Evolutionary conservation across 1,284 basidiomycete genomes (phyloP), one percentile per base, ranked within the genome.

Genomic region (Waitea zeae): DNA sequence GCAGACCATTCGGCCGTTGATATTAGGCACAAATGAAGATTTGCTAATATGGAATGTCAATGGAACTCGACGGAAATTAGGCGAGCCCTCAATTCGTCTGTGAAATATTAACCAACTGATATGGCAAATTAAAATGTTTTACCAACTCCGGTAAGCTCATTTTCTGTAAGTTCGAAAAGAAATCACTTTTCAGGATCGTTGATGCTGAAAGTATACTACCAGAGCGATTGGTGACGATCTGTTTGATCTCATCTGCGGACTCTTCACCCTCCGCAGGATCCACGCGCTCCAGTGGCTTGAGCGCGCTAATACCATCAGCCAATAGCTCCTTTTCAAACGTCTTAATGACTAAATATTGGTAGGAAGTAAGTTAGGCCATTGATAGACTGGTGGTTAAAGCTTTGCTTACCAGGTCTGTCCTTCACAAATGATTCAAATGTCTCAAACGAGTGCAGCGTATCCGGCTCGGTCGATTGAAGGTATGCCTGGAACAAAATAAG

Each of bases 121-220:
- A 4, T 35, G 17, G 4, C 5, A 18, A 17, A 9, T 14, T 7
- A 9, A 7, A 7, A 17, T 17, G 30, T 27, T 9, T 26, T 9
- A 34, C 78, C 36, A 44, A 89, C 79, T 95, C 92, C 0, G 87
- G 83, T 3, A 97, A 59, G 9, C 83, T 83, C 76, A 93, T 87
- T 59, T 95, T 95, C 57, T 96, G 92, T 33, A 96, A 51, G 44
- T 88, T 88, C 2, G 75, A 77, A 67, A 97, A 97, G 61, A 96
- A 92, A 54, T 97, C 92, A 38, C 86, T 92, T 61, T 99, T 99
- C 49, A 98, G 64, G 47, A 98, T 96, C 1, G 90, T 93, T 11
- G 80, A 88, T 0, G 86, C 82, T 3, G 88, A 93, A 1, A 98
- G 58, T 40, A 98, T 86, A 38, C 67, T 76, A 4, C 95, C 95